Evolutionary conservation across 768 basidiomycete species (phyloP).

Genomic region (Amanita polypyramis): DNA sequence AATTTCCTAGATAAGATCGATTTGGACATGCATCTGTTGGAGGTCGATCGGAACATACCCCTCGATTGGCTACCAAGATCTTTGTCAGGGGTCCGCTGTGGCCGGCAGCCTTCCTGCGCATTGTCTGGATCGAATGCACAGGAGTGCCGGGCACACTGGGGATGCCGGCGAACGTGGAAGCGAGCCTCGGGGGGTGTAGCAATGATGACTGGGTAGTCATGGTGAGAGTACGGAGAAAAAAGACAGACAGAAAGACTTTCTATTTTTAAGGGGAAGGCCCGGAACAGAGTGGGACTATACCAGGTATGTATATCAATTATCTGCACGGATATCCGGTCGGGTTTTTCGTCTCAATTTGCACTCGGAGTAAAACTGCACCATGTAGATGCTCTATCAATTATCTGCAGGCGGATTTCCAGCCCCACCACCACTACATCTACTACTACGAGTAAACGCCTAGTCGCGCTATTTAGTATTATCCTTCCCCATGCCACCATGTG

Average conservation of each 20-base stretch:
- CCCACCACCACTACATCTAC: no score
- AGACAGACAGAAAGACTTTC: not conserved
- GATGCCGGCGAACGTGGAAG: conserved; percentile 59
- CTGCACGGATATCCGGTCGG: no score
- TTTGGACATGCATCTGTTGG: conserved; percentile 6
- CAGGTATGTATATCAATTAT: not conserved
- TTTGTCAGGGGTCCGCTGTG: conserved; percentile 85
- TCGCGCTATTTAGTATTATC: no score
- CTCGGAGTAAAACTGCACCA: no score
- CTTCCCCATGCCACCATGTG: conserved; percentile 10
- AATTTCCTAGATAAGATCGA: conserved; percentile 63
- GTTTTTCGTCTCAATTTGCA: no score
- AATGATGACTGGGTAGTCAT: conserved; percentile 31
- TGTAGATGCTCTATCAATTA: no score
- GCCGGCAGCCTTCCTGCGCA: conserved; percentile 86
- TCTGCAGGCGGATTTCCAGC: no score
- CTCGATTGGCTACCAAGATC: conserved; percentile 87
- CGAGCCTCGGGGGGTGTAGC: conserved; percentile 65
- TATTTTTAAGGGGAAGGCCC: conserved; percentile 4
- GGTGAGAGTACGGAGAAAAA: conserved; percentile 13
- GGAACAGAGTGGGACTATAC: not conserved
- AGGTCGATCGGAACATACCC: conserved; percentile 38
- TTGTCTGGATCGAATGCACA: conserved; percentile 83
- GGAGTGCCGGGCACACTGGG: conserved; percentile 79
- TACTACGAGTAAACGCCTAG: no score